Evolutionary conservation across 2,329 filamentous ascomycete species (phyloP), one percentile per base, ranked within the genome.

Genomic region (Fusarium secorum): DNA sequence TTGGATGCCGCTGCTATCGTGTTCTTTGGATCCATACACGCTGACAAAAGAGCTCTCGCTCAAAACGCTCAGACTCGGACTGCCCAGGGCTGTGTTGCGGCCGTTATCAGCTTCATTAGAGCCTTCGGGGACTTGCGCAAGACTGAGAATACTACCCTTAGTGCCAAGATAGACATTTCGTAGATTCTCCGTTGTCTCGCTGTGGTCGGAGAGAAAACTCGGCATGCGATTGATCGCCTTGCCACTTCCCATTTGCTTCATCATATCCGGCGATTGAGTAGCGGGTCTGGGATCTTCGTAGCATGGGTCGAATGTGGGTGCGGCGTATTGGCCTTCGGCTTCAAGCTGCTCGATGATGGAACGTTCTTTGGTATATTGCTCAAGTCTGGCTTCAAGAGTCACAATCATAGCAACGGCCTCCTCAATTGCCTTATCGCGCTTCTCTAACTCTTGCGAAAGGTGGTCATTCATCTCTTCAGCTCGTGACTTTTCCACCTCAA

Each of bases 341-440:
- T 88, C 86, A 17, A 89, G 80, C 35, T 82, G 83, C 36, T 83
- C 83, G 13, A 87, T 84, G 79, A 87, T 86, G 63, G 85, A 82
- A 33, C 86, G 83, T 71, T 90, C 88, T 51, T 81, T 80, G 17
- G 86, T 75, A 33, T 90, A 79, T 60, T 85, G 83, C 33, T 89
- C 86, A 3, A 90, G 78, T 67, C 85, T 85, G 10, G 87, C 86
- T 76, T 93, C 91, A 20, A 93, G 81, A 28, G 83, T 83, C 54
- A 91, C 86, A 69, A 93, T 93, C 82, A 93, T 89, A 32, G 86
- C 84, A 10, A 93, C 89, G 7, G 91, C 91, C 74, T 93, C 90
- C 67, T 90, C 88, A 4, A 93, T 84, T 8, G 91, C 91, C 75
- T 89, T 89, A 78, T 93, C 91, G 22, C 90, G 85, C 79, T 89